A percentile compares a stretch with the other conserved stretches of the same genome.
These are phyloP conservation scores for Monilinia fructigena DNA, from an alignment of 2,329 filamentous ascomycete species.

Conservation along the genomic window DNA sequence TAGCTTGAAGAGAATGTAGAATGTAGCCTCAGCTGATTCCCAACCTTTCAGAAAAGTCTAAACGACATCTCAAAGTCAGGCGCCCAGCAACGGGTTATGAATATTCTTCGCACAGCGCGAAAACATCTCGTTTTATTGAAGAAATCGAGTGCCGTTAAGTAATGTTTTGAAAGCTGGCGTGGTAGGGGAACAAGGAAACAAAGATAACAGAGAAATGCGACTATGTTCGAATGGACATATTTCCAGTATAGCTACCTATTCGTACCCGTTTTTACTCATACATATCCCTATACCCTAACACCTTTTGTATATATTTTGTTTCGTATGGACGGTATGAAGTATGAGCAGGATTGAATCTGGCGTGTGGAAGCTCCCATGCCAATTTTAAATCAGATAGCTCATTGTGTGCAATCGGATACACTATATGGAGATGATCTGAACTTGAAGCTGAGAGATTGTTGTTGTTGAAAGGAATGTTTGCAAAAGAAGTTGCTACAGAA, in stretches of 20 bases:
- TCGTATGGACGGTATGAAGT: neutral
- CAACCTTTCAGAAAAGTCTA: constrained; percentile 60
- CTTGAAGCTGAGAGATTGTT: neutral
- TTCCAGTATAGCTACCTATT: neutral
- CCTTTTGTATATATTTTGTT: constrained; percentile 7
- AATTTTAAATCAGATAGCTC: neutral
- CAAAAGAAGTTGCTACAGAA: neutral
- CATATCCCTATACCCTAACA: too few relatives aligned
- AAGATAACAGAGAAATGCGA: neutral
- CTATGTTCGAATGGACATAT: neutral
- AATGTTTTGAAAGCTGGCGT: constrained; percentile 29
- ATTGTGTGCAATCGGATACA: neutral
- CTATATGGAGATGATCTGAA: neutral
- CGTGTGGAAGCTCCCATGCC: neutral
- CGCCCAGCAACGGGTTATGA: constrained; percentile 66
- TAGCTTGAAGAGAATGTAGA: neutral
- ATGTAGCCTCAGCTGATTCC: constrained; percentile 74
- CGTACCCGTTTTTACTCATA: neutral
- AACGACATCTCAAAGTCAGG: constrained; percentile 66
- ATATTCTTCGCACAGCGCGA: constrained; percentile 68
- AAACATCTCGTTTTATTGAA: constrained; percentile 55
- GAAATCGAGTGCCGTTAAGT: constrained; percentile 26
- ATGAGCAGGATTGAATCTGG: neutral
- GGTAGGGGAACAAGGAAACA: neutral
- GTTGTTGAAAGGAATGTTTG: neutral